These are phyloP conservation scores for Colletotrichum viniferum DNA, from an alignment of 2,329 filamentous ascomycete species.

Conservation along the genomic window DNA sequence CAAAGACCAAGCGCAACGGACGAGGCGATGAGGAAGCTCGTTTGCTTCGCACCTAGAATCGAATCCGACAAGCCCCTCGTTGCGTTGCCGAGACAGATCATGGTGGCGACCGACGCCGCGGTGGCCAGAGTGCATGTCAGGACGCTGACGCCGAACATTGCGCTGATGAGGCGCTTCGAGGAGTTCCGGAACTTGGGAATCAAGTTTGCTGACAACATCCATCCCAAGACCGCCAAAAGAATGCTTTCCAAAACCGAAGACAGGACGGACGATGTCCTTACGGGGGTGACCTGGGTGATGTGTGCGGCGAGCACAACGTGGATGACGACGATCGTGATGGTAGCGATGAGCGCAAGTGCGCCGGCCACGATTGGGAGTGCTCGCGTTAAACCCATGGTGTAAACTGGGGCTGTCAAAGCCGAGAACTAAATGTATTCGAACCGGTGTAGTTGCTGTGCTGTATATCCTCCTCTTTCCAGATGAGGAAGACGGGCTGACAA, in stretches of 20 bases:
- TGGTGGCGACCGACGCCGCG: constrained; percentile 46
- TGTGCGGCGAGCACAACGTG: constrained; percentile 42
- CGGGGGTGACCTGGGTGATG: constrained; percentile 33
- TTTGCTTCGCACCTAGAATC: constrained; percentile 35
- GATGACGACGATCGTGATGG: constrained; percentile 41
- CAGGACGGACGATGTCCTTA: constrained; percentile 39
- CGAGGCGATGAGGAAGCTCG: constrained; percentile 46
- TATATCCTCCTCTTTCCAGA: background rate
- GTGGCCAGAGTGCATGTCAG: constrained; percentile 49
- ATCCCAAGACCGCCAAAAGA: constrained; percentile 38
- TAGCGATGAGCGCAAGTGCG: constrained; percentile 39
- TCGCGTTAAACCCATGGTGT: constrained; percentile 38
- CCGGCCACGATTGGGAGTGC: constrained; percentile 41
- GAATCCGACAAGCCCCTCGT: constrained; percentile 29
- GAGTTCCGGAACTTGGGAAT: constrained; percentile 21
- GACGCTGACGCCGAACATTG: constrained; percentile 43
- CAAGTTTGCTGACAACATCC: constrained; percentile 36
- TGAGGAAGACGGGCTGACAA: background rate
- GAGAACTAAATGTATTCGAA: background rate
- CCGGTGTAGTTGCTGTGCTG: background rate
- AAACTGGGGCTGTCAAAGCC: constrained; percentile 9
- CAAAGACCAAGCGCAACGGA: constrained; percentile 50
- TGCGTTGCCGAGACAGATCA: constrained; percentile 44
- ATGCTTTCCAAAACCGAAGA: constrained; percentile 41
- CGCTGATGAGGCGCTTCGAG: constrained; percentile 28